Conservation (phyloP, 179 eudicot species). For the Beta corolliflora region DNA sequence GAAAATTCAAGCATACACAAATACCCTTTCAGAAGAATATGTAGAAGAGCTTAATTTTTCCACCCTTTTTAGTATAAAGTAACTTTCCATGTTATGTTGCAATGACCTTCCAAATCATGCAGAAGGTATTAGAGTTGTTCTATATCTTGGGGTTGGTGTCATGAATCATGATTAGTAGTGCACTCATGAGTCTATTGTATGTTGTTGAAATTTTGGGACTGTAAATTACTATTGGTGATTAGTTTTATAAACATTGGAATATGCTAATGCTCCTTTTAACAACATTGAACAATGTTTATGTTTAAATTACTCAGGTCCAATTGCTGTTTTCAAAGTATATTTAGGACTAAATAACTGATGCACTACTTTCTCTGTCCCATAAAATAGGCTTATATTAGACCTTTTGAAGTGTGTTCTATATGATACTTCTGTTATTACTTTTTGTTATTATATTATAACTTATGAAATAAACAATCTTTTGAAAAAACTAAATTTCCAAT, state of each 20-base stretch:
- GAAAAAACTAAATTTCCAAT: no score
- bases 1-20: neutral
- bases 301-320: neutral
- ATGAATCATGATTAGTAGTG: constrained; percentile 1
- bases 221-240: neutral
- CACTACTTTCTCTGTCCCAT: neutral
- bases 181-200: neutral
- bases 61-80: neutral
- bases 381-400: neutral
- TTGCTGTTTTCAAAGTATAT: neutral
- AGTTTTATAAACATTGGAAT: neutral
- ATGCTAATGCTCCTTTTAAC: constrained; percentile 6
- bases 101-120: neutral
- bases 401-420: neutral
- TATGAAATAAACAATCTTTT: no score
- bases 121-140: constrained; percentile 3
- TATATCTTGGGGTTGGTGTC: neutral
- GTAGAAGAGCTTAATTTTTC: neutral
- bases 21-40: neutral
- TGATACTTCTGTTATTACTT: neutral
- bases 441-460: no score
- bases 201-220: neutral
- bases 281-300: neutral
- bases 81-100: neutral
- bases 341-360: neutral